Base-by-base conservation (phyloP, 1,284 basidiomycete genomes). In the Ceratobasidium sp. region DNA sequence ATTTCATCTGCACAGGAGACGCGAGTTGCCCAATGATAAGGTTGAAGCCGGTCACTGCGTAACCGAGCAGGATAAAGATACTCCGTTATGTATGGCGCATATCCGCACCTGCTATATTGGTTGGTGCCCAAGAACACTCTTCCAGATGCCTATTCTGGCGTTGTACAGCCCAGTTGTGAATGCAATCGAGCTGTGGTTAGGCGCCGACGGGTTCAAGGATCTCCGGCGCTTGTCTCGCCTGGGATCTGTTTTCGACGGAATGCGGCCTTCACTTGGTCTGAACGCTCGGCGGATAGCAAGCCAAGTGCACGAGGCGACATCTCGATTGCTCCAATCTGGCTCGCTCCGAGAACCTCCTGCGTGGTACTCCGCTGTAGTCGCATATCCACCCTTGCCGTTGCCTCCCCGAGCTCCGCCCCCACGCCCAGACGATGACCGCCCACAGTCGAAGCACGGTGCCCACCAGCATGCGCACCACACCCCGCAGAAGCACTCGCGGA, bases 221-320 rank as follows among this genome's bases (percentile, higher is more conserved):
- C 32, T 26, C 18, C 12, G 32, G 53, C 53, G 53, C 53, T 57
- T 18, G 34, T 18, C 18, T 28, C 16, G 21, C 34, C n/a, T 57
- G 9, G 5, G 30, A 36, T 57, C 34, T 57, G 30, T 34, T 32
- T 34, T 21, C 30, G 34, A 36, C 52, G 30, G 26, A 48, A 69
- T 65, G 55, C 72, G 55, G 10, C 39, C 53, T 18, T 57, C 58
- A 45, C 50, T 43, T 41, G 3, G 4, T 41, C 72, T 28, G 71
- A 71, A 52, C 18, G 67, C 90, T 57, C 90, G 96, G 75, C 86
- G 92, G 75, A 87, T 97, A 78, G 90, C 96, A 39, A 88, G 87
- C 72, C 93, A 97, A 81, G 94, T 98, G 18, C 94, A 96, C 80
- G 88, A 93, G 80, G 90, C 93, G 74, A 90, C 94, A 61, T 90